Evolutionary conservation across 2,329 filamentous ascomycete species (phyloP), one percentile per base, ranked within the genome.

Genomic region (Cadophora sp.): DNA sequence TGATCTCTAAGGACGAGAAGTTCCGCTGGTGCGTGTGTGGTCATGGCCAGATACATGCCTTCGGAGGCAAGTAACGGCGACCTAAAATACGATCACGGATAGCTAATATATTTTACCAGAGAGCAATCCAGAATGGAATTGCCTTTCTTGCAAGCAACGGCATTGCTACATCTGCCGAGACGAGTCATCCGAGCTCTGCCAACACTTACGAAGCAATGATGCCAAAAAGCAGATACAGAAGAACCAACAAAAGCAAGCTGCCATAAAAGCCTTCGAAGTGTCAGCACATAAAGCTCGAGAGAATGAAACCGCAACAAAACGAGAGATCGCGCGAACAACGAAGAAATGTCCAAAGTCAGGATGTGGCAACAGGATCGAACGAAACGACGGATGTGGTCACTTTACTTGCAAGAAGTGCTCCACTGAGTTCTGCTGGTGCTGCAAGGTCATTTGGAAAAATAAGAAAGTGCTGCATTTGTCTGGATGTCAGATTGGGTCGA

Each of bases 331-430:
- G 3, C 37, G 64, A 8, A 69, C 59, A 5, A 66, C 64, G 31
- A 69, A 69, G 22, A 66, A 60, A 19, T 69, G 67, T 27, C 67
- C 64, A 4, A 69, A 71, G 27, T 46, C 37, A 37, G 67, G 64
- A 27, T 69, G 67, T 40, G 27, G 53, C 16, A 64, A 66, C 14
- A 66, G 26, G 16, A 69, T 69, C 19, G 63, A 69, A 50, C n/a
- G 67, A 19, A 64, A 61, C n/a, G 55, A 53, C 4, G 67, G 67
- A 26, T 69, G 67, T 55, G 58, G 37, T 6, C 67, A 69, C 26
- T 69, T 69, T n/a, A 66, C 59, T 4, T 69, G 67, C 29, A 24
- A 22, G 16, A 55, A 37, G 34, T 69, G 67, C 27, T 55, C n/a
- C 7, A 66, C 67, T 8, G 59, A 69, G 4, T 66, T 69, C 26